Evolutionary conservation across 106 monocot genomes (phyloP).

Genomic region (Apostasia shenzhenica): DNA sequence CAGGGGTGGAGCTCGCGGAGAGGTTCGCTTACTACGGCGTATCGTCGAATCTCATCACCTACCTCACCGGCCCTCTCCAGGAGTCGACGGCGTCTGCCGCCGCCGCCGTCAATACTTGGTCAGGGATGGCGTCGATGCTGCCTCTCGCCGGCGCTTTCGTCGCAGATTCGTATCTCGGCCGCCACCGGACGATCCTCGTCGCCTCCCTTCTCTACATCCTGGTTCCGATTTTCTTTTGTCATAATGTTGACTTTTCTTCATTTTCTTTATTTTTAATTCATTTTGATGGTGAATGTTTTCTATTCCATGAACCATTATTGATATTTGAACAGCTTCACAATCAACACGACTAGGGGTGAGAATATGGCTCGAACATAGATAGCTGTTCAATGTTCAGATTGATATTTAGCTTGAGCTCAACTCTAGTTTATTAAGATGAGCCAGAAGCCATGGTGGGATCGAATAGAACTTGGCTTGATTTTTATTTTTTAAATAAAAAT

Average conservation of each 20-base stretch:
- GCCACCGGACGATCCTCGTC: slow-evolving; percentile 40
- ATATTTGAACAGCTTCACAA: too few relatives aligned
- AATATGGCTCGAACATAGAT: too few relatives aligned
- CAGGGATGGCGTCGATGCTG: slow-evolving; percentile 27
- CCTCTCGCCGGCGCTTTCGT: slow-evolving; percentile 43
- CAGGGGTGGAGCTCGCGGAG: slow-evolving; percentile 48
- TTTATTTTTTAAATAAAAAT: too few relatives aligned
- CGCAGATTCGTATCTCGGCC: slow-evolving; percentile 59
- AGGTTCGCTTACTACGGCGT: slow-evolving; percentile 57
- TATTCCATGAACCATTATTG: too few relatives aligned
- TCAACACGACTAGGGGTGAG: too few relatives aligned
- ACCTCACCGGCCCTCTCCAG: slow-evolving; percentile 42
- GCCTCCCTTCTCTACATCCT: slow-evolving; percentile 43
- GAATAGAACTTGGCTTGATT: too few relatives aligned
- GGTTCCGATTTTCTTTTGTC: slow-evolving; percentile 14
- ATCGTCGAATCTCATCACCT: slow-evolving; percentile 48
- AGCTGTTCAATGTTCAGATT: too few relatives aligned
- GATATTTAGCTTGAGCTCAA: too few relatives aligned
- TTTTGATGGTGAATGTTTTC: too few relatives aligned
- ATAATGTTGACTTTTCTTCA: background rate
- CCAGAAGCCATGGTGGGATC: too few relatives aligned
- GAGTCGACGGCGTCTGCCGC: slow-evolving; percentile 49
- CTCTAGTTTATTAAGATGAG: too few relatives aligned
- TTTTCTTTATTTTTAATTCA: background rate
- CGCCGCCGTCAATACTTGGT: slow-evolving; percentile 47